These are phyloP conservation scores for Taphrina confusa DNA, from an alignment of 1,139 yeast species.

Conservation along the genomic window DNA sequence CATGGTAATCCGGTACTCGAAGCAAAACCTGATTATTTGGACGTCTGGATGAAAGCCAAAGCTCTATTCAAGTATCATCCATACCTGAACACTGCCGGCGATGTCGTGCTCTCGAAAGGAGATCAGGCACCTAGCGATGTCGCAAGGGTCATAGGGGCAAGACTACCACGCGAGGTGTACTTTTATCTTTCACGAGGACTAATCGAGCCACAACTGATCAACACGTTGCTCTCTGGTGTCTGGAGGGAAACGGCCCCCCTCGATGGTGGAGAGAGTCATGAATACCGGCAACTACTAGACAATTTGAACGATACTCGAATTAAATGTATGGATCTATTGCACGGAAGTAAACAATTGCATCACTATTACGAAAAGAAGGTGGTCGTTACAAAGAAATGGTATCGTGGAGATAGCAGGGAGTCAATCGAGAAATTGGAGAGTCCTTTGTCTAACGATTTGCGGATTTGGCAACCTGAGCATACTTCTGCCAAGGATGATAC, in stretches of 20 bases:
- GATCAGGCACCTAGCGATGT: slow-evolving; percentile 67
- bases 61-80: slow-evolving; percentile 65
- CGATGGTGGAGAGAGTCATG: slow-evolving; percentile 56
- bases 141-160: slow-evolving; percentile 79
- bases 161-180: slow-evolving; percentile 82
- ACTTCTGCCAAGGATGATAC: slow-evolving; percentile 3
- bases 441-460: slow-evolving; percentile 50
- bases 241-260: slow-evolving; percentile 68
- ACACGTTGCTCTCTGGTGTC: slow-evolving; percentile 66
- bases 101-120: slow-evolving; percentile 59
- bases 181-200: slow-evolving; percentile 81
- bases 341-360: slow-evolving; percentile 63
- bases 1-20: slow-evolving; percentile 43
- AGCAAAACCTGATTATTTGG: slow-evolving; percentile 44
- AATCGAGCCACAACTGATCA: slow-evolving; percentile 63
- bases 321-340: slow-evolving; percentile 62
- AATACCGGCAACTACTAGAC: slow-evolving; percentile 59
- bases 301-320: slow-evolving; percentile 57
- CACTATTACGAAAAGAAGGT: slow-evolving; percentile 72
- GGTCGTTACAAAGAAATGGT: slow-evolving; percentile 16
- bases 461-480: slow-evolving; percentile 46
- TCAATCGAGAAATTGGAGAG: slow-evolving; percentile 28
- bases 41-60: slow-evolving; percentile 48
- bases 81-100: slow-evolving; percentile 66
- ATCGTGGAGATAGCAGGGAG: slow-evolving; percentile 18